Base-by-base conservation (phyloP, 1,284 basidiomycete genomes). In the Ustilago loliicola region DNA sequence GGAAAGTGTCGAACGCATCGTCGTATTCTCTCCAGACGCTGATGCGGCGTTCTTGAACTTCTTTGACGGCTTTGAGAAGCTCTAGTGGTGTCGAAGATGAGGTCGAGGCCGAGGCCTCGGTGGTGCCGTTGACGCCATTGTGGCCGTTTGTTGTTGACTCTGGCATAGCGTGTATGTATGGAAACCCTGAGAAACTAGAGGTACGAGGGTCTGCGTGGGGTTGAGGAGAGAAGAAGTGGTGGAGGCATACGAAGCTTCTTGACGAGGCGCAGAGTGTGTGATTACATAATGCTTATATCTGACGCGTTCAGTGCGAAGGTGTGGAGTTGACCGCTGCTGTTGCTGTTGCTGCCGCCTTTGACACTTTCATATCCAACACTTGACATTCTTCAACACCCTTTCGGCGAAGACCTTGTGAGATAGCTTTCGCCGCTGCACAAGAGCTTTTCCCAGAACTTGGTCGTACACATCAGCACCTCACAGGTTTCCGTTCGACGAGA, bases 1-100 rank as follows among this genome's bases (percentile, higher is more conserved):
- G 68, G 36, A 72, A 79, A 10, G 55, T 66, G 3, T 61, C 53
- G 21, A 81, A 66, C 1, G 78, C 80, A 61, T 81, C 80, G 21
- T 81, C 77, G 76, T 81, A 81, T 52, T 81, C 80, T 8, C 65
- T 50, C 80, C 80, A 81, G 5, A 78, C 60, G 10, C 52, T 27
- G 25, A 81, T 61, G 17, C 80, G 61, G n/a, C 73, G 67, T 30
- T 80, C 80, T 53, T 81, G 80, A 13, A 66, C 70, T 54, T 78
- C 77, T 42, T 69, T 80, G 38, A 81, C 77, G 2, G 78, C 70
- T 54, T 66, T 62, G 2, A 80, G 63, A 7, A 75, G 66, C 51
- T 69, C 60, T 23, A 75, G 57, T 1, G 69, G 63, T 30, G 72
- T 72, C 11, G 74, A 55, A 13, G 58, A 58, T 2, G 48, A 11